These are phyloP conservation scores for Clonostachys rosea DNA, from an alignment of 2,329 filamentous ascomycete genomes.

Conservation along the genomic window DNA sequence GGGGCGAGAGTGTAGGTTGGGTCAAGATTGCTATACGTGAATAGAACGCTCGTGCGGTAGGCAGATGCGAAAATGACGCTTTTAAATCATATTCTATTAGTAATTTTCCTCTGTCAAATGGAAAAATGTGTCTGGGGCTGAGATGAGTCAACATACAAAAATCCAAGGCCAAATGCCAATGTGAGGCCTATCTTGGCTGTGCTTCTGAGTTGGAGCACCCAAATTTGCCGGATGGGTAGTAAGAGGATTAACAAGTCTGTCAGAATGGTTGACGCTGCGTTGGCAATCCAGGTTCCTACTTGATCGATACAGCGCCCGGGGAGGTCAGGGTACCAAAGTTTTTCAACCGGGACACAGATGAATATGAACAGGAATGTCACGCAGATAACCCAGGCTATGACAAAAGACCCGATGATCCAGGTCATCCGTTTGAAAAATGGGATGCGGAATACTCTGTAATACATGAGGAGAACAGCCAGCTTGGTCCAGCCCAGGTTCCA, in stretches of 20 bases:
- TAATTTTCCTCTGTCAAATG: background rate
- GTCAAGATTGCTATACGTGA: slow-evolving; percentile 31
- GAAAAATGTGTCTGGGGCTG: background rate
- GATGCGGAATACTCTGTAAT: slow-evolving; percentile 44
- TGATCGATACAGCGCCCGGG: slow-evolving; percentile 43
- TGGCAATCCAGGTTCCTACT: slow-evolving; percentile 43
- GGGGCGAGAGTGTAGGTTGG: slow-evolving; percentile 40
- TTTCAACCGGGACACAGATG: slow-evolving; percentile 43
- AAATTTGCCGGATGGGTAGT: slow-evolving; percentile 38
- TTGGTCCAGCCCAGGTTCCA: slow-evolving; percentile 46
- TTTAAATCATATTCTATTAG: background rate
- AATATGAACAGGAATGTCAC: slow-evolving; percentile 46
- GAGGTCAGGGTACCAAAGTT: slow-evolving; percentile 38
- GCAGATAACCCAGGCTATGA: slow-evolving; percentile 39
- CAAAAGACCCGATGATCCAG: slow-evolving; percentile 31
- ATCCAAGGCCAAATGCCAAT: slow-evolving; percentile 36
- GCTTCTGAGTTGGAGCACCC: slow-evolving; percentile 33
- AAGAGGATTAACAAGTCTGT: slow-evolving; percentile 39
- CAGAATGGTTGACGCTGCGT: slow-evolving; percentile 39
- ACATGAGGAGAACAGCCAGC: slow-evolving; percentile 44
- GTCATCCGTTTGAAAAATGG: slow-evolving; percentile 34
- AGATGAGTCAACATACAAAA: slow-evolving; percentile 25
- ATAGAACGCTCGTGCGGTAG: slow-evolving; percentile 31
- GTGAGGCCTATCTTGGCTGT: slow-evolving; percentile 36
- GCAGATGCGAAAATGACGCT: slow-evolving; percentile 42